phyloP scores from a whole-genome alignment of 106 monocot genomes.

The Dendrobium catenatum region DNA sequence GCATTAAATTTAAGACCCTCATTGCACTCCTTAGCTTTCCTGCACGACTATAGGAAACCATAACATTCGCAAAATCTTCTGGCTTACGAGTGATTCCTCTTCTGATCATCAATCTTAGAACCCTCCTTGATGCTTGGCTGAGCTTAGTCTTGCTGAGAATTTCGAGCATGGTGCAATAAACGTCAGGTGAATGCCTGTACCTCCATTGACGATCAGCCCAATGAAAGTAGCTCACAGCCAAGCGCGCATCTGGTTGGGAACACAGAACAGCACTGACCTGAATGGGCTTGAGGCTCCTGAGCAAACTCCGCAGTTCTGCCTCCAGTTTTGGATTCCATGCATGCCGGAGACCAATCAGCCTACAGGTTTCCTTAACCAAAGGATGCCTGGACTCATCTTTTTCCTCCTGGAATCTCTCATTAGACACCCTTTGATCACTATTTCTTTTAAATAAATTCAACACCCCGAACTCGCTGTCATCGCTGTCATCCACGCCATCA shows the following conservation, averaged over 20 bases:
- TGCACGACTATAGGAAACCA: slow-evolving; percentile 83
- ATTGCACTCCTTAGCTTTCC: slow-evolving; percentile 74
- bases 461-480: slow-evolving; percentile 12
- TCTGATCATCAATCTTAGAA: slow-evolving; percentile 73
- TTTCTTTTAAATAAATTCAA: slow-evolving; percentile 19
- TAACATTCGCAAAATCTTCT: slow-evolving; percentile 46
- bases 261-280: slow-evolving; percentile 64
- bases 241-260: slow-evolving; percentile 47
- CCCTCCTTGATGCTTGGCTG: slow-evolving; percentile 44
- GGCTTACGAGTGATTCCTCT: slow-evolving; percentile 41
- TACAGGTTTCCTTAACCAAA: slow-evolving; percentile 60
- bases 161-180: slow-evolving; percentile 61
- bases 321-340: slow-evolving; percentile 65
- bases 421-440: neutral
- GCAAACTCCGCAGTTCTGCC: slow-evolving; percentile 43
- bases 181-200: slow-evolving; percentile 71
- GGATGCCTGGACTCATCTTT: slow-evolving; percentile 40
- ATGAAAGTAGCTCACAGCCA: slow-evolving; percentile 66
- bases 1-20: slow-evolving; percentile 91
- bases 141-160: slow-evolving; percentile 73
- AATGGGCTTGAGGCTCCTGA: slow-evolving; percentile 43
- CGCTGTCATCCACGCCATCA: slow-evolving; percentile 7
- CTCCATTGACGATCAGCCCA: slow-evolving; percentile 96
- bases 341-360: slow-evolving; percentile 55
- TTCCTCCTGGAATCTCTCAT: slow-evolving; percentile 12